A percentile compares a stretch with the other conserved stretches of the same genome.
phyloP scores from a whole-genome alignment of 768 basidiomycete genomes.

The Lentinula lateritia region DNA sequence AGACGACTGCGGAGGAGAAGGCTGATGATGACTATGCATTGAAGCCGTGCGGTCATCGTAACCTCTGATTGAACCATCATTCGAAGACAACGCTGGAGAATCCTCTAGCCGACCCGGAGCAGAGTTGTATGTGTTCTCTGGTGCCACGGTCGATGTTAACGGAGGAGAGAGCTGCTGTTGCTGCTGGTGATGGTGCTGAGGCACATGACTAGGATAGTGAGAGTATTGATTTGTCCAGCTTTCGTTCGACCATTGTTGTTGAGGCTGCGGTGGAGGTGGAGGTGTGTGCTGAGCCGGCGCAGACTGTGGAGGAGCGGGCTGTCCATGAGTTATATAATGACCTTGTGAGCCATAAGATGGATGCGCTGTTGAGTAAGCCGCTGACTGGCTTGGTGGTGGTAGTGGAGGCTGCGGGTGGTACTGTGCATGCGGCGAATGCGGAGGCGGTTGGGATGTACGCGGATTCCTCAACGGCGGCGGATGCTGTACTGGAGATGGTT shows the following conservation, averaged over 20 bases:
- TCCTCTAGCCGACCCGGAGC: slow-evolving; percentile 21
- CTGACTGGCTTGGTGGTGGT: slow-evolving; percentile 6
- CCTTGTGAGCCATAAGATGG: slow-evolving; percentile 1
- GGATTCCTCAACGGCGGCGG: slow-evolving; percentile 12
- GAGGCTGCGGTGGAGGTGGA: slow-evolving; percentile 27
- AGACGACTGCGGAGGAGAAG: background rate
- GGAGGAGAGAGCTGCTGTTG: slow-evolving; percentile 13
- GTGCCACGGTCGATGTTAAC: slow-evolving; percentile 18
- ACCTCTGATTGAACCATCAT: background rate
- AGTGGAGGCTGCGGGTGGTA: slow-evolving; percentile 19
- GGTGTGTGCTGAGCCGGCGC: slow-evolving; percentile 15
- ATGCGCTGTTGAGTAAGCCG: background rate
- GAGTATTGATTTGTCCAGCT: background rate
- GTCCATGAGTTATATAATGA: slow-evolving; percentile 14
- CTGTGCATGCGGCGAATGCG: slow-evolving; percentile 14
- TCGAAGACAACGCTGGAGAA: slow-evolving; percentile 20
- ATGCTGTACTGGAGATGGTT: background rate
- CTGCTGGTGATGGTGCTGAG: slow-evolving; percentile 15
- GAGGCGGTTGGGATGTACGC: background rate
- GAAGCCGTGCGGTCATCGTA: background rate
- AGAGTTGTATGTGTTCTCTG: slow-evolving; percentile 27
- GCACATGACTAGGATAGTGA: background rate
- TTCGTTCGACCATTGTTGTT: slow-evolving; percentile 12
- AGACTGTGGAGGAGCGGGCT: background rate
- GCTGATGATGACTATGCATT: background rate